These are phyloP conservation scores for Teratosphaeriaceae sp. DNA, from an alignment of 2,329 filamentous ascomycete species.

Conservation along the genomic window DNA sequence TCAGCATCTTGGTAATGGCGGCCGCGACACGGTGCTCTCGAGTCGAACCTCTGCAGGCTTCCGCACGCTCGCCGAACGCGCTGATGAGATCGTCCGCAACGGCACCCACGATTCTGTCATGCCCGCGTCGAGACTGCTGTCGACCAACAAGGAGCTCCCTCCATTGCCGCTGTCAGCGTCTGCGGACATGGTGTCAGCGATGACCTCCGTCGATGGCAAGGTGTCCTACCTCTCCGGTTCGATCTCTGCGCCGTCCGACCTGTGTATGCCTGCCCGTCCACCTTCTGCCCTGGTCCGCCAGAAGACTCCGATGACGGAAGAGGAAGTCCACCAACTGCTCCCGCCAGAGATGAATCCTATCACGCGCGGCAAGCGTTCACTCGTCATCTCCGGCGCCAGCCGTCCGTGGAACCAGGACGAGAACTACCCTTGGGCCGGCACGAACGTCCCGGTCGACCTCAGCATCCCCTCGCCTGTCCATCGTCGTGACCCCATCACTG, in stretches of 20 bases:
- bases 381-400: conserved; percentile 31
- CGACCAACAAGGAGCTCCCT: conserved; percentile 30
- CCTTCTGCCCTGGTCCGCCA: conserved; percentile 23
- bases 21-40: conserved; percentile 27
- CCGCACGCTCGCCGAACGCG: conserved; percentile 30
- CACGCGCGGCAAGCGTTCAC: conserved; percentile 25
- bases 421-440: conserved; percentile 41
- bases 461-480: conserved; percentile 28
- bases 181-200: conserved; percentile 19
- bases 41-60: conserved; percentile 32
- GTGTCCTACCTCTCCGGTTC: conserved; percentile 25
- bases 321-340: conserved; percentile 25
- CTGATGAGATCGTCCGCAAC: conserved; percentile 31
- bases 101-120: conserved; percentile 31
- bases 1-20: conserved; percentile 20
- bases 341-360: conserved; percentile 29
- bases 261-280: conserved; percentile 21
- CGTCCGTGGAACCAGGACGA: conserved; percentile 43
- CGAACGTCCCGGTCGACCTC: conserved; percentile 34
- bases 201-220: conserved; percentile 19
- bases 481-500: conserved; percentile 23
- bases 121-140: conserved; percentile 11
- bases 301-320: conserved; percentile 24
- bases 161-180: conserved; percentile 27
- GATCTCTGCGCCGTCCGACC: conserved; percentile 25